Conservation (phyloP, 495 filamentous ascomycete genomes). For the Geoglossum glabrum region DNA sequence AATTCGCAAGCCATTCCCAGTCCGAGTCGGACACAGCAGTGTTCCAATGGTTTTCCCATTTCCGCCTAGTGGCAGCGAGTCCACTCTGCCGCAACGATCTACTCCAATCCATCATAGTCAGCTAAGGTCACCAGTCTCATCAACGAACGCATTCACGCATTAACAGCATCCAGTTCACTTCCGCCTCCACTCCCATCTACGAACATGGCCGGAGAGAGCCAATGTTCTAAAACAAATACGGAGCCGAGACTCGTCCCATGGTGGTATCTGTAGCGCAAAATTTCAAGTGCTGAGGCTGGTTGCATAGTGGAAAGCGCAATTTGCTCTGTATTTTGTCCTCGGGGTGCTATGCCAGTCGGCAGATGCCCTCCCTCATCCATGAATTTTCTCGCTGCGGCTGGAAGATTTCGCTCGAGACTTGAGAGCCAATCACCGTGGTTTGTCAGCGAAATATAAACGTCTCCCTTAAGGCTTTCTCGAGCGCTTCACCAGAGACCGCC, state of each 20-base stretch:
- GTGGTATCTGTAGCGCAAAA: constrained; percentile 32
- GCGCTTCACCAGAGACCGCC: too few species aligned
- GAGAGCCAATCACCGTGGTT: too few species aligned
- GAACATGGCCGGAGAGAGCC: constrained; percentile 27
- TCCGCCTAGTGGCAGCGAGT: constrained; percentile 22
- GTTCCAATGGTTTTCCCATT: constrained; percentile 30
- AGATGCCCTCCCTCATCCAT: not conserved
- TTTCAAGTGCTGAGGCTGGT: constrained; percentile 22
- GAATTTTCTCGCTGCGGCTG: not conserved
- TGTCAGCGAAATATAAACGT: too few species aligned
- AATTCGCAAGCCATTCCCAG: constrained; percentile 24
- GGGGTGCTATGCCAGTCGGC: too few species aligned
- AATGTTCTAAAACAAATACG: constrained; percentile 35
- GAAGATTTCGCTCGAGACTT: too few species aligned
- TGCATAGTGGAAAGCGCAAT: constrained; percentile 13
- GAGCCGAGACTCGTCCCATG: constrained; percentile 35
- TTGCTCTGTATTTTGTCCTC: constrained; percentile 10
- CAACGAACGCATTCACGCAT: constrained; percentile 8
- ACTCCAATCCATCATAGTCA: not conserved
- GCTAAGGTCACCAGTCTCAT: not conserved
- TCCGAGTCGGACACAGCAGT: constrained; percentile 25
- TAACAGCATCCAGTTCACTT: constrained; percentile 29
- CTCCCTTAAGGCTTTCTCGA: too few species aligned
- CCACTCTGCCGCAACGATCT: constrained; percentile 22
- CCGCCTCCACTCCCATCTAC: constrained; percentile 13